phyloP scores from a whole-genome alignment of 352 stramenopile genomes.

The Globisporangium parvum region DNA sequence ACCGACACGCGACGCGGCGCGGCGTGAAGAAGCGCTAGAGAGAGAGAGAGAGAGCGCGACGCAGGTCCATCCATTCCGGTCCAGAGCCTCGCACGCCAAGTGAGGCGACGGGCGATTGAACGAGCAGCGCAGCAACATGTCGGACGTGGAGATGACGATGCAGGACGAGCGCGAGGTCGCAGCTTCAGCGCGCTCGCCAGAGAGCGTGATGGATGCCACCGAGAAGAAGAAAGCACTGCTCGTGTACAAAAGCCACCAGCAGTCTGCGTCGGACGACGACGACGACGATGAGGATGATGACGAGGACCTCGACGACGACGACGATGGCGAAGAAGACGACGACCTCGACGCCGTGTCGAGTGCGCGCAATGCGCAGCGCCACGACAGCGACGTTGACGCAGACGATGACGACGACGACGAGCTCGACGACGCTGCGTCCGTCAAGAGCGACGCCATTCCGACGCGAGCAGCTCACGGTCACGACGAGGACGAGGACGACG shows the following conservation, averaged over 20 bases:
- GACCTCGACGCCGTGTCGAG: constrained; percentile 15
- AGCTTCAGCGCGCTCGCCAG: not conserved
- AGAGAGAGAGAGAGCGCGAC: not conserved
- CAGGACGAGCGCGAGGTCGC: not conserved
- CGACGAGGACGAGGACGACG: constrained; percentile 16
- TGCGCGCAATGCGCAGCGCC: not conserved
- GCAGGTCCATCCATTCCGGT: not conserved
- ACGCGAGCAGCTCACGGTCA: constrained; percentile 7
- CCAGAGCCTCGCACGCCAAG: no score
- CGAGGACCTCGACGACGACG: constrained; percentile 24
- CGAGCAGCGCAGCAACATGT: not conserved
- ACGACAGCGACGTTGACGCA: constrained; percentile 6
- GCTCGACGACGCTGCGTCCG: constrained; percentile 7
- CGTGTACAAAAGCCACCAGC: constrained; percentile 70
- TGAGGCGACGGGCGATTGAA: not conserved
- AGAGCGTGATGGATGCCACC: constrained; percentile 21
- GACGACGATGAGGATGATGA: constrained; percentile 37
- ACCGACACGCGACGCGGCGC: not conserved
- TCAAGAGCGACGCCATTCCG: constrained; percentile 10
- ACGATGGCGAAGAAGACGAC: constrained; percentile 14
- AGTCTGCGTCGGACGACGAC: constrained; percentile 54
- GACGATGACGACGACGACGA: constrained; percentile 19
- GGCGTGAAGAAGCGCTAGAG: no score
- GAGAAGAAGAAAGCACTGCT: constrained; percentile 77
- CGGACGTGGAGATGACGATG: not conserved